These are phyloP conservation scores for Eucalyptus shirleyi DNA, from an alignment of 345 rosid genomes.

Conservation along the genomic window DNA sequence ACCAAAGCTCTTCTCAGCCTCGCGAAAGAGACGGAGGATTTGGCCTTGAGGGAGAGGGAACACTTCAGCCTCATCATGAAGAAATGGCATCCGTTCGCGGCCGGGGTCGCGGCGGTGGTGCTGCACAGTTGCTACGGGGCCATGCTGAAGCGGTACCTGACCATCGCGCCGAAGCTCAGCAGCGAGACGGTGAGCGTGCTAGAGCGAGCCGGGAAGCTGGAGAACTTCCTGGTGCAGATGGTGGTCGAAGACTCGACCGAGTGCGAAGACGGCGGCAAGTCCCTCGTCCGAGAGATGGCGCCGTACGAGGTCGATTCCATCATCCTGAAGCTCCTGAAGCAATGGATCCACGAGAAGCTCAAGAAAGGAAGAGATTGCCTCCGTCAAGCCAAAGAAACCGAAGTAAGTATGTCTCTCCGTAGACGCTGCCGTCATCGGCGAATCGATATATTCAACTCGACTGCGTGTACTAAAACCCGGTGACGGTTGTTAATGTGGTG, in stretches of 20 bases:
- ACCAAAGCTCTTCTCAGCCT: conserved; percentile 20
- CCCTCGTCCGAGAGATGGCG: conserved; percentile 36
- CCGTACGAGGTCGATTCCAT: conserved; percentile 83
- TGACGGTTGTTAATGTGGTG: not conserved
- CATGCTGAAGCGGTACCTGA: conserved; percentile 21
- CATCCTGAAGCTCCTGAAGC: conserved; percentile 44
- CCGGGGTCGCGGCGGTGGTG: conserved; percentile 26
- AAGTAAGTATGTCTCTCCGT: conserved; percentile 25
- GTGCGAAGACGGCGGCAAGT: conserved; percentile 33
- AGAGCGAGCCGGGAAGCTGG: conserved; percentile 34
- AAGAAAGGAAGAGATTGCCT: conserved; percentile 38
- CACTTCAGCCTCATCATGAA: conserved; percentile 25
- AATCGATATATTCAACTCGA: not conserved
- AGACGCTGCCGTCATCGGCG: not conserved
- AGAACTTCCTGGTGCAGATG: conserved; percentile 37
- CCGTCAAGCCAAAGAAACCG: conserved; percentile 61
- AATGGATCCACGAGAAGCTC: conserved; percentile 66
- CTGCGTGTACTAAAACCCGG: not conserved
- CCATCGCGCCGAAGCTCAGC: conserved; percentile 1
- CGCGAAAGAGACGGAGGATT: conserved; percentile 31
- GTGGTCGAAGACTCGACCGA: conserved; percentile 37
- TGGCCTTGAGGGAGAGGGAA: conserved; percentile 31
- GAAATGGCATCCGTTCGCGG: conserved; percentile 29
- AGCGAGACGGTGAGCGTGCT: conserved; percentile 18
- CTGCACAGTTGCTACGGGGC: conserved; percentile 30